Conservation (phyloP, 2,329 filamentous ascomycete species). For the Neofusicoccum kwambonambiense region DNA sequence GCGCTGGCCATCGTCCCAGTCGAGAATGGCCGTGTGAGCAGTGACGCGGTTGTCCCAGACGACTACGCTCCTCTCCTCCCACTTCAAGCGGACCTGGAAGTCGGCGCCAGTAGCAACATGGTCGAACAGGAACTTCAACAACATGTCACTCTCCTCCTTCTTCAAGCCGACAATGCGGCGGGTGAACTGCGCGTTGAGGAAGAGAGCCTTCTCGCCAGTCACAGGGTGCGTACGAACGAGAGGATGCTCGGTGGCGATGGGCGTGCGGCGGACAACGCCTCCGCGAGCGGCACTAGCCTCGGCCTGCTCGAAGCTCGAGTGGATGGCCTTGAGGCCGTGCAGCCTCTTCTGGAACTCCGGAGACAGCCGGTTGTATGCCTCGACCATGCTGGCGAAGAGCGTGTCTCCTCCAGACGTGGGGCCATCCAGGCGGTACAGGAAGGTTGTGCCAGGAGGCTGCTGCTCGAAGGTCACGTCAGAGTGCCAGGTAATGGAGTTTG, state of each 20-base stretch:
- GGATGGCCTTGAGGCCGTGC: conserved; percentile 76
- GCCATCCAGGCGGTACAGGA: conserved; percentile 82
- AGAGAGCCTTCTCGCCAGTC: conserved; percentile 82
- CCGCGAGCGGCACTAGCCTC: conserved; percentile 65
- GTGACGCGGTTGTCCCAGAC: conserved; percentile 86
- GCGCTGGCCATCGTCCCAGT: conserved; percentile 77
- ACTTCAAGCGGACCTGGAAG: conserved; percentile 72
- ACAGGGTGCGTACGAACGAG: conserved; percentile 75
- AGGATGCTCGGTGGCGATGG: conserved; percentile 72
- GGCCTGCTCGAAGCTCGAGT: conserved; percentile 80
- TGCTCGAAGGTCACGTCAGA: conserved; percentile 84
- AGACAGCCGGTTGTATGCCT: conserved; percentile 78
- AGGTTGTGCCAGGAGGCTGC: conserved; percentile 87
- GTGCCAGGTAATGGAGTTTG: conserved; percentile 85
- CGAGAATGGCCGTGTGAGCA: conserved; percentile 73
- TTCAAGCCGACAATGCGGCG: conserved; percentile 79
- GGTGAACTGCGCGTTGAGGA: conserved; percentile 81
- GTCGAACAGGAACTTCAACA: conserved; percentile 75
- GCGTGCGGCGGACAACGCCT: conserved; percentile 72
- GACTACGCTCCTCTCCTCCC: conserved; percentile 76
- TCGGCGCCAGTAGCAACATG: conserved; percentile 71
- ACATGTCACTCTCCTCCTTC: conserved; percentile 77
- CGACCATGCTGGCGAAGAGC: conserved; percentile 73
- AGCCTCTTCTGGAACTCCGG: conserved; percentile 76
- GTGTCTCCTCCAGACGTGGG: conserved; percentile 82